A percentile compares a stretch with the other conserved stretches of the same genome.
phyloP scores from a whole-genome alignment of 2,329 filamentous ascomycete genomes.

The Sclerotinia borealis region DNA sequence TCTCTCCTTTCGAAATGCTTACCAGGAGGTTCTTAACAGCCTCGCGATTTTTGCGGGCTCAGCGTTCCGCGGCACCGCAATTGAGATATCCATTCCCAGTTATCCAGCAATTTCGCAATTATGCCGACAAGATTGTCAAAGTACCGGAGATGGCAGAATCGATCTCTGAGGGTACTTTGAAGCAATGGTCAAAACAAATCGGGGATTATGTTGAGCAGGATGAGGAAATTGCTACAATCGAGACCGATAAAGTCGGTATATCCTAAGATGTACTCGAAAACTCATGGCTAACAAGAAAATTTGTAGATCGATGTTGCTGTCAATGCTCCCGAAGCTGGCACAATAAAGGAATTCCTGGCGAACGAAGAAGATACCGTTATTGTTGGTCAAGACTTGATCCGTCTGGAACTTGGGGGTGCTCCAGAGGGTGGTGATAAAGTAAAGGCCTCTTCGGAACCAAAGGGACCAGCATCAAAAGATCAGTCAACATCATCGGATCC shows the following conservation, averaged over 20 bases:
- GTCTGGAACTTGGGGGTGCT: slow-evolving; percentile 71
- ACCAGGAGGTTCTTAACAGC: slow-evolving; percentile 31
- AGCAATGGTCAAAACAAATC: slow-evolving; percentile 87
- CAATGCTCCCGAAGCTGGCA: slow-evolving; percentile 85
- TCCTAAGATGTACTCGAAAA: not conserved
- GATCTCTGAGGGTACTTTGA: slow-evolving; percentile 93
- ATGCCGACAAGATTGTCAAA: slow-evolving; percentile 81
- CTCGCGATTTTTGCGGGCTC: slow-evolving; percentile 30
- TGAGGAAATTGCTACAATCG: slow-evolving; percentile 97
- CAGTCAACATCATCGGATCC: slow-evolving; percentile 47
- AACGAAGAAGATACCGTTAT: slow-evolving; percentile 93
- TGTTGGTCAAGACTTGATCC: slow-evolving; percentile 87
- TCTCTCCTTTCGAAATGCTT: slow-evolving; percentile 26
- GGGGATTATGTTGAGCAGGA: slow-evolving; percentile 93
- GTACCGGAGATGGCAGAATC: slow-evolving; percentile 98
- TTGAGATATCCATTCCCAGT: slow-evolving; percentile 39
- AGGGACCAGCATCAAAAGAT: slow-evolving; percentile 52
- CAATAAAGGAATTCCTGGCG: slow-evolving; percentile 85
- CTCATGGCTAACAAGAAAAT: not conserved
- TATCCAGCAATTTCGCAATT: slow-evolving; percentile 51
- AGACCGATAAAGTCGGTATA: slow-evolving; percentile 83
- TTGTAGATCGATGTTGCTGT: slow-evolving; percentile 88
- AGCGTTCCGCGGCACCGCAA: slow-evolving; percentile 23
- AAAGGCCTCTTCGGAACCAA: slow-evolving; percentile 47
- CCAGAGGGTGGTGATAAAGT: slow-evolving; percentile 48